Base-by-base conservation (phyloP, 257 asterid species). In the Solanum piurae region DNA sequence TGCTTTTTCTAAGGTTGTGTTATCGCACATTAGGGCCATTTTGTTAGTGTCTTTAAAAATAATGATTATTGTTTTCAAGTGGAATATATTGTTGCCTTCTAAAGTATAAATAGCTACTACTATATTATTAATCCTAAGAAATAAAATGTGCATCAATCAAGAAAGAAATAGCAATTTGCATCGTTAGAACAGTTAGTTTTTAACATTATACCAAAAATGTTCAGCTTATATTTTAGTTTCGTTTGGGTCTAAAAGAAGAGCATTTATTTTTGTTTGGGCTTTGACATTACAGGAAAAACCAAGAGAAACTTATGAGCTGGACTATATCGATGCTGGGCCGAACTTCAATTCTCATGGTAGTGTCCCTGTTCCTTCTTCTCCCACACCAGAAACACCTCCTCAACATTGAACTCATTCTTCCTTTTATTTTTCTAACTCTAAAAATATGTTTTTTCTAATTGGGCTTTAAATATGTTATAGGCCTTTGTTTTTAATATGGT, bases 301-400 rank as follows among this genome's bases (percentile, higher is more conserved):
- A 55, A 55, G 64, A 55, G 64, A 55, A 55, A 18, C n/a, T 86
- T 84, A 89, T 20, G 91, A 85, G 86, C 72, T 93, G 91, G 98
- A 95, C 88, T 95, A 95, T 84, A 89, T 6, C 1, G 93, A 90
- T 25, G 79, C 94, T 18, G 95, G 94, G 88, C 94, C 98, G 42
- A 94, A 92, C 86, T 66, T 88, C 38, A 94, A 94, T 46, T 85
- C 87, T 29, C 90, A 91, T 34, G 89, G 89, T 52, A 71, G 71
- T 75, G 87, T 58, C 55, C 12, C 49, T 23, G 84, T 91, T 60
- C 33, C 89, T 34, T 76, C 90, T 18, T 87, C 91, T 3, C 88
- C 90, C 0, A 80, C 84, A 0, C 83, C 87, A 10, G 52, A 25
- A 18, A 5, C 16, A 16, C 83, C 91, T 11, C 83, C 66, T 79